phyloP scores from a whole-genome alignment of 78 protist species.

The Cavenderia fasciculata region DNA sequence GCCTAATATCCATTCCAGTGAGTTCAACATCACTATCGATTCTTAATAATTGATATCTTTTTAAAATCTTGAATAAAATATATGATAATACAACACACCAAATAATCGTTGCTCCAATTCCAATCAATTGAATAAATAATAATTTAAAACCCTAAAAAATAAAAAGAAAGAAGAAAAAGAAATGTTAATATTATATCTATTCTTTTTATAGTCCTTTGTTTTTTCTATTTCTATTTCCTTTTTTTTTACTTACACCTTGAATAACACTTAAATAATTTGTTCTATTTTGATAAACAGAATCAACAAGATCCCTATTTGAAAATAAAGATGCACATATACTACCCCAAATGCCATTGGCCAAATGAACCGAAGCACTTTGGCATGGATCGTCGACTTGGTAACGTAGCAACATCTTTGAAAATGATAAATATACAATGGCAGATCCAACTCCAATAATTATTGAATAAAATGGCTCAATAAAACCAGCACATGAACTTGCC shows the following conservation, averaged over 20 bases:
- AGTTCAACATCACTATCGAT: slow-evolving; percentile 12
- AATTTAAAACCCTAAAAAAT: slow-evolving; percentile 16
- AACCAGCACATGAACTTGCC: slow-evolving; percentile 62
- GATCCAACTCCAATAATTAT: slow-evolving; percentile 76
- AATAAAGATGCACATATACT: slow-evolving; percentile 56
- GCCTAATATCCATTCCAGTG: slow-evolving; percentile 10
- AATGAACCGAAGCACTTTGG: slow-evolving; percentile 89
- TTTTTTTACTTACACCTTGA: slow-evolving; percentile 13
- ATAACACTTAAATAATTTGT: neutral
- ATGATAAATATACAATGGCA: slow-evolving; percentile 37
- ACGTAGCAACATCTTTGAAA: slow-evolving; percentile 10
- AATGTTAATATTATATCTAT: too few relatives aligned
- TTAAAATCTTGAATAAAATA: slow-evolving; percentile 13
- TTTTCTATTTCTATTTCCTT: too few relatives aligned
- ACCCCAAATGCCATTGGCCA: slow-evolving; percentile 90
- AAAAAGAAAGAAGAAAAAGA: too few relatives aligned
- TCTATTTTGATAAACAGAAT: neutral
- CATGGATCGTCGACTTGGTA: slow-evolving; percentile 88
- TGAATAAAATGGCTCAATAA: slow-evolving; percentile 86
- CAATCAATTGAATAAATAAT: slow-evolving; percentile 22
- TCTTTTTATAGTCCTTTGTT: too few relatives aligned
- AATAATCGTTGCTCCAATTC: slow-evolving; percentile 7
- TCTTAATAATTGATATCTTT: neutral
- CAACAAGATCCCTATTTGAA: neutral
- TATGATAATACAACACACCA: slow-evolving; percentile 8